These are phyloP conservation scores for Paramecium caudatum DNA, from an alignment of 73 alveolate genomes.

Conservation along the genomic window DNA sequence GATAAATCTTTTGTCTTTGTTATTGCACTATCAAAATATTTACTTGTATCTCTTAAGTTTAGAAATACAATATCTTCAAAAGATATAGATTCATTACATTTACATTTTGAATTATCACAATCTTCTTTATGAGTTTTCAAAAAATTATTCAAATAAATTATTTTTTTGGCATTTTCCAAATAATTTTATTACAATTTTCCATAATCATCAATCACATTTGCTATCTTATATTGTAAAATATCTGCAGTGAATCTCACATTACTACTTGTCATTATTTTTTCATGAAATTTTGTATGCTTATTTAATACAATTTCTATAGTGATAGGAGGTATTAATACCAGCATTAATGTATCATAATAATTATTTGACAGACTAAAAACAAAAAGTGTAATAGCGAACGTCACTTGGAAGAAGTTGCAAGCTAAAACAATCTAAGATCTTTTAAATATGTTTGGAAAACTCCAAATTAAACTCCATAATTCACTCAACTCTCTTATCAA, in stretches of 20 bases:
- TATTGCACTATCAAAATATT: background rate
- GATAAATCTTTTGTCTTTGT: background rate
- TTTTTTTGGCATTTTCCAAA: background rate
- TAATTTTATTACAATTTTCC: background rate
- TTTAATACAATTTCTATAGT: background rate
- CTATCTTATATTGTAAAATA: constrained; percentile 5
- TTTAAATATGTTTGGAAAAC: background rate
- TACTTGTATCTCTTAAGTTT: background rate
- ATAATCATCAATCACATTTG: background rate
- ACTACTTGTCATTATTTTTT: background rate
- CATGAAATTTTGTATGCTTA: background rate
- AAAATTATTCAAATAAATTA: too few species aligned
- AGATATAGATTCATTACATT: background rate
- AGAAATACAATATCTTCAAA: background rate
- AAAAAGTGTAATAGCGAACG: background rate
- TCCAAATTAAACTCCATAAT: background rate
- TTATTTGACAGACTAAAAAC: background rate
- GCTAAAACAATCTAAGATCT: background rate
- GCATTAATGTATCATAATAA: background rate
- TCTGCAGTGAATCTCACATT: constrained; percentile 2
- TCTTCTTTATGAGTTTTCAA: background rate
- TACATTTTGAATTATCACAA: background rate
- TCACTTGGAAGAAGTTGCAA: background rate
- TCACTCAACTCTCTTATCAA: background rate
- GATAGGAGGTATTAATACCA: background rate